Base-by-base conservation (phyloP, 805 yeast species). In the Metschnikowia kunwiensis region DNA sequence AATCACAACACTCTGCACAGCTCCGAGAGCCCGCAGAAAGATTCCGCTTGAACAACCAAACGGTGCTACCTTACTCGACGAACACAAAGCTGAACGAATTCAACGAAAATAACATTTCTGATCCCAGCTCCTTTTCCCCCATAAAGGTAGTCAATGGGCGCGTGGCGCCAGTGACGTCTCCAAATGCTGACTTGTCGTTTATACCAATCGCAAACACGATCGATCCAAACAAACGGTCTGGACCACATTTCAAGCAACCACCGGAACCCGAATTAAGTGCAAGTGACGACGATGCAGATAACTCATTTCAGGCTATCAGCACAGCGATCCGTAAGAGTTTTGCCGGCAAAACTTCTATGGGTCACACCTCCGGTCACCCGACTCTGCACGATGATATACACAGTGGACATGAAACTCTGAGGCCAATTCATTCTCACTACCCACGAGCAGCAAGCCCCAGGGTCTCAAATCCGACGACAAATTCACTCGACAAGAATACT, bases 241-340 rank as follows among this genome's bases (percentile, higher is more conserved):
- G 24, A 7, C 14, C 13, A 7, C n/a, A 12, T 14, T 7, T 8
- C 16, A 21, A 20, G 9, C n/a, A 32, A n/a, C 6, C 4, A 6
- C 17, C 11, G n/a, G 26, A 19, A 19, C 12, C 14, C 12, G 27
- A 25, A 12, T 14, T 28, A 31, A 16, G 27, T 31, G 29, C 31
- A 21, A 17, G 26, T 29, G 32, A 31, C 25, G 19, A 29, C 7
- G 46, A 42, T 9, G 17, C 43, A 29, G 72, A 69, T 27, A 65
- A 63, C 34, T 72, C 76, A 6, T 70, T 71, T 42, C 71, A 68
- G 40, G 73, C 73, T 0, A 71, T 71, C n/a, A 63, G 70, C 40
- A 61, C 64, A 5, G 70, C 74, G 2, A 69, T 72, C 7, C 48
- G 75, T 19, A 72, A 69, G 41, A 69, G 74, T 35, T 61, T 68